Evolutionary conservation across 164 flowering plant species (phyloP).

Genomic region (Magnolia sinica): DNA sequence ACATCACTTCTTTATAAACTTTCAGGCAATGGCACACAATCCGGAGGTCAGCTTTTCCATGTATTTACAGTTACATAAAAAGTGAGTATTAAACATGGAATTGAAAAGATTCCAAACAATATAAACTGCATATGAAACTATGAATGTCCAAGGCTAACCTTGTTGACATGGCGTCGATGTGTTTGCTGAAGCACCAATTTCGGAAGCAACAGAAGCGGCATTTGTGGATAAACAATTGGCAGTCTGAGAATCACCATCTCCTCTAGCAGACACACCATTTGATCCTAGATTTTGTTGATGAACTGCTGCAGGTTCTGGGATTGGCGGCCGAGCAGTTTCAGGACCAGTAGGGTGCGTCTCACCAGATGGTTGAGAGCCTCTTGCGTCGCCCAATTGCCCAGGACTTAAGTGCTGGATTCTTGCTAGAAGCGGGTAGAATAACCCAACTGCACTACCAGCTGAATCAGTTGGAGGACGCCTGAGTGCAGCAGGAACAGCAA

Average conservation of each 20-base stretch:
- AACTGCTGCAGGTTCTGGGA: conserved; percentile 22
- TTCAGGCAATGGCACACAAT: not conserved
- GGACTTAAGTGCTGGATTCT: conserved; percentile 53
- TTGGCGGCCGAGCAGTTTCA: conserved; percentile 23
- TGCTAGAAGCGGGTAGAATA: conserved; percentile 63
- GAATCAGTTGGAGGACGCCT: conserved; percentile 40
- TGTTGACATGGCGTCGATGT: conserved; percentile 5
- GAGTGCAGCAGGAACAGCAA: conserved; percentile 59
- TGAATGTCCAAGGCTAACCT: conserved; percentile 11
- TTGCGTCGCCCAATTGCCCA: conserved; percentile 29
- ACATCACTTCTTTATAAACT: not conserved
- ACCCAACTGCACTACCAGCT: conserved; percentile 41
- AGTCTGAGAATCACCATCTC: conserved; percentile 23
- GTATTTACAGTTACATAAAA: too few species aligned
- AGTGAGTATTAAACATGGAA: not conserved
- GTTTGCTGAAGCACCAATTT: conserved; percentile 2
- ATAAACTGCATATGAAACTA: not conserved
- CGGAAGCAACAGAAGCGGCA: conserved; percentile 8
- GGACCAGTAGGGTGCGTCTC: conserved; percentile 19
- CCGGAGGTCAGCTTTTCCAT: too few species aligned
- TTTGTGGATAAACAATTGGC: not conserved
- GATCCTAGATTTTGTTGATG: conserved; percentile 30
- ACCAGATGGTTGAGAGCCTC: conserved; percentile 37
- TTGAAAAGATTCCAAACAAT: too few species aligned
- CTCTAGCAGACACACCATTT: conserved; percentile 17